These are phyloP conservation scores for Ceratobasidium theobromae DNA, from an alignment of 1,284 basidiomycete species.

Conservation along the genomic window DNA sequence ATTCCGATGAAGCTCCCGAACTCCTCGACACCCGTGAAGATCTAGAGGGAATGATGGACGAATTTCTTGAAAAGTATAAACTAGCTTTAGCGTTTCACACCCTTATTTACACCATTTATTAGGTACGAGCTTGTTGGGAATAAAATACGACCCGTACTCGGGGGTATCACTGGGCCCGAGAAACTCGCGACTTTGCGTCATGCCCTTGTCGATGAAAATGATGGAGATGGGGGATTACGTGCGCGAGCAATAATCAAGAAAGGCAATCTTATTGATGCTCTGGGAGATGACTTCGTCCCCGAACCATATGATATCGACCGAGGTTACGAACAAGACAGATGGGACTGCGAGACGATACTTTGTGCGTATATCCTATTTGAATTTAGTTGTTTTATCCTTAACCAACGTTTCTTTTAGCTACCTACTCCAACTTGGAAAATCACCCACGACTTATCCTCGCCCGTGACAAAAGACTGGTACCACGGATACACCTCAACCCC, in stretches of 20 bases:
- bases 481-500: conserved; percentile 69
- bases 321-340: conserved; percentile 64
- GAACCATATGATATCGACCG: conserved; percentile 59
- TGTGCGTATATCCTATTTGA: conserved; percentile 56
- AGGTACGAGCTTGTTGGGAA: conserved; percentile 82
- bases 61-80: conserved; percentile 78
- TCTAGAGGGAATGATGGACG: conserved; percentile 89
- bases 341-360: conserved; percentile 94
- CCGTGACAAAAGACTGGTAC: conserved; percentile 54
- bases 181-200: conserved; percentile 78
- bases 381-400: background rate
- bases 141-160: conserved; percentile 75
- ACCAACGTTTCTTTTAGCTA: conserved; percentile 57
- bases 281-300: conserved; percentile 54
- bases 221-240: conserved; percentile 36
- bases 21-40: conserved; percentile 81
- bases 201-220: conserved; percentile 62
- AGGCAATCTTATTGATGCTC: conserved; percentile 37
- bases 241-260: conserved; percentile 41
- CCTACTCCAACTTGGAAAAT: conserved; percentile 92
- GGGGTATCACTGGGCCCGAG: conserved; percentile 67
- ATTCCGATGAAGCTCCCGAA: conserved; percentile 65
- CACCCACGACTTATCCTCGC: conserved; percentile 84
- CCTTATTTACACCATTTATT: background rate
- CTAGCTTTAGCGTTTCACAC: background rate